A percentile compares a stretch with the other conserved stretches of the same genome.
These are phyloP conservation scores for Boletus fagicola DNA, from an alignment of 768 basidiomycete genomes.

Conservation along the genomic window DNA sequence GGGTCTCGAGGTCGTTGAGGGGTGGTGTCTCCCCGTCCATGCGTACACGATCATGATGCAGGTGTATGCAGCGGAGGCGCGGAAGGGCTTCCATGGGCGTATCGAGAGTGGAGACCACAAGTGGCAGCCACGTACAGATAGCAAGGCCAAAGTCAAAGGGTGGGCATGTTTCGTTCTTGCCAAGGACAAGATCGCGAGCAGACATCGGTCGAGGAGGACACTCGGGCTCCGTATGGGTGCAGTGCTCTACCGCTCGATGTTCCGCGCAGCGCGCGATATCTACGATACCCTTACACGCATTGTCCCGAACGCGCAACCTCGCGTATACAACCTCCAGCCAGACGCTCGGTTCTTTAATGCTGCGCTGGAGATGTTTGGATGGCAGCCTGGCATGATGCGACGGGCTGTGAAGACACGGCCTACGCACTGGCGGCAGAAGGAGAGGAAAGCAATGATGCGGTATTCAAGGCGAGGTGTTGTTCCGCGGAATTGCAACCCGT, in stretches of 20 bases:
- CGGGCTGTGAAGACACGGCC: conserved; percentile 18
- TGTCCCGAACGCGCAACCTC: conserved; percentile 25
- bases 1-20: conserved; percentile 28
- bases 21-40: conserved; percentile 65
- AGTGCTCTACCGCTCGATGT: conserved; percentile 39
- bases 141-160: conserved; percentile 31
- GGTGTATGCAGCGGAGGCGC: conserved; percentile 51
- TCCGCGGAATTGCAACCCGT: conserved; percentile 31
- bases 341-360: conserved; percentile 74
- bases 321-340: conserved; percentile 39
- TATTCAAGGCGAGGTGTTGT: conserved; percentile 30
- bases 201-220: conserved; percentile 25
- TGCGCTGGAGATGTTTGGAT: conserved; percentile 45
- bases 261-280: conserved; percentile 30
- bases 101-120: conserved; percentile 6
- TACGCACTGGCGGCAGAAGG: conserved; percentile 32
- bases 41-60: conserved; percentile 75
- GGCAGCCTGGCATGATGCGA: conserved; percentile 19
- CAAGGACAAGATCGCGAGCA: conserved; percentile 19
- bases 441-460: conserved; percentile 25
- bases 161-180: conserved; percentile 36
- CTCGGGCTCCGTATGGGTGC: conserved; percentile 31
- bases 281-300: conserved; percentile 24
- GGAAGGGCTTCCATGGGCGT: conserved; percentile 24
- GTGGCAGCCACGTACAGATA: conserved; percentile 18